These are phyloP conservation scores for Lomentospora prolificans DNA, from an alignment of 2,329 filamentous ascomycete genomes.

Conservation along the genomic window DNA sequence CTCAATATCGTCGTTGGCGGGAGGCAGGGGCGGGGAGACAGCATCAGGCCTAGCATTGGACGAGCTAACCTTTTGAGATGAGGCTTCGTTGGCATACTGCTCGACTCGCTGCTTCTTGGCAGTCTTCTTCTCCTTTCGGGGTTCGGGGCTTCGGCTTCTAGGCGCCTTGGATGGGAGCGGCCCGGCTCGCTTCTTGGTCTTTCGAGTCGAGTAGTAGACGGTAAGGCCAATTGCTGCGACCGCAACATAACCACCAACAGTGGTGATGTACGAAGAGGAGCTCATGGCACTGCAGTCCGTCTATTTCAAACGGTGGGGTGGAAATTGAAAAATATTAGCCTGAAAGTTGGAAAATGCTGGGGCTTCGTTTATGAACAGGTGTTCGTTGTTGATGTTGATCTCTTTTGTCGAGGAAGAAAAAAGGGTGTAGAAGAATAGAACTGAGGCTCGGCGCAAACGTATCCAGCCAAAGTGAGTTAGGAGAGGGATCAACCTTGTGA, in stretches of 20 bases:
- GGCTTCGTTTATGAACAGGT: too few relatives aligned
- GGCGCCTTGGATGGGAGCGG: constrained; percentile 18
- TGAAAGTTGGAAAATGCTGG: too few relatives aligned
- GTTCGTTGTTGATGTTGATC: too few relatives aligned
- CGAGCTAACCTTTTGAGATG: constrained; percentile 3
- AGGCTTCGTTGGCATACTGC: constrained; percentile 5
- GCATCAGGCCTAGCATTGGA: constrained; percentile 1
- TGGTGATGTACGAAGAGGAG: constrained; percentile 15
- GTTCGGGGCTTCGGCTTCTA: constrained; percentile 20
- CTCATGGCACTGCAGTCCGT: constrained; percentile 12
- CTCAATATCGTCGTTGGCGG: constrained; percentile 26
- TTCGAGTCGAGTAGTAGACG: constrained; percentile 23
- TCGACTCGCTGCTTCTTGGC: constrained; percentile 38
- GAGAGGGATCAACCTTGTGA: neutral
- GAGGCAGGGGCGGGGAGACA: constrained; percentile 7
- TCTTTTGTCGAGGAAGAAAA: too few relatives aligned
- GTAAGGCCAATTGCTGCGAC: constrained; percentile 25
- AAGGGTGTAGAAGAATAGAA: neutral
- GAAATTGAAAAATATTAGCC: too few relatives aligned
- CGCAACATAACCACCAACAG: constrained; percentile 26
- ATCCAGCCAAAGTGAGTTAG: neutral
- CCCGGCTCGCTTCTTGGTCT: constrained; percentile 20
- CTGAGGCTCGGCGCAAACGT: neutral
- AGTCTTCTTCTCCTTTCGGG: constrained; percentile 27
- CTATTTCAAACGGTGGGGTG: too few relatives aligned